Evolutionary conservation across 768 basidiomycete genomes (phyloP), one percentile per base, ranked within the genome.

Genomic region (Podaxis rugospora): DNA sequence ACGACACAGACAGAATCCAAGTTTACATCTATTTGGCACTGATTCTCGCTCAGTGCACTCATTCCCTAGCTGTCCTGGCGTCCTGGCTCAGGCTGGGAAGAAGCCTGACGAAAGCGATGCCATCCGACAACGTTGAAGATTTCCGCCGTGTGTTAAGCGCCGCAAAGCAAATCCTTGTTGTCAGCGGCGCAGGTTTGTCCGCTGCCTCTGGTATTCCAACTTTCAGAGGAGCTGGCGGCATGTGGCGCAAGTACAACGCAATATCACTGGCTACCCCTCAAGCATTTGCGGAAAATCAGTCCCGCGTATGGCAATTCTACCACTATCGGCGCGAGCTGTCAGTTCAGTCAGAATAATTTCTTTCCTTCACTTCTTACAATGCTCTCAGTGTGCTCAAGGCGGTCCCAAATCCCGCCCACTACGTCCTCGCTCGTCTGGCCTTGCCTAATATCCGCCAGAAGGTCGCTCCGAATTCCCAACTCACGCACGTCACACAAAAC

Each of bases 261-360:
- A 78, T 75, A 58, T 72, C 72, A 46, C 75, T 86, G 7, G 84
- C 84, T 3, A 83, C 82, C 11, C 84, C 82, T 0, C 73, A 81
- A 63, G 81, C 78, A 0, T 88, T 86, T 68, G 50, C 62, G 1
- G 63, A 71, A 21, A 74, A 82, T 56, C 85, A 83, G 0, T 78
- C 77, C 14, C 70, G 76, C 2, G 79, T 83, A 2, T 86, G 85
- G 86, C 83, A 87, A 64, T 87, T 87, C 66, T 88, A 86, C 64
- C 86, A 87, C 63, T 81, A 83, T 59, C 74, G 86, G n/a, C 73
- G 85, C 57, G 78, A 80, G 70, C 74, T 66, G 83, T 83, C 63
- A 28, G 73, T 72, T n/a, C 40, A 32, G 39, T 55, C 27, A 21
- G 39, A 23, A 25, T 21, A 16, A 37, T 51, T 56, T 42, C 36